These are phyloP conservation scores for Blepharisma stoltei DNA, from an alignment of 73 alveolate species.

Conservation along the genomic window DNA sequence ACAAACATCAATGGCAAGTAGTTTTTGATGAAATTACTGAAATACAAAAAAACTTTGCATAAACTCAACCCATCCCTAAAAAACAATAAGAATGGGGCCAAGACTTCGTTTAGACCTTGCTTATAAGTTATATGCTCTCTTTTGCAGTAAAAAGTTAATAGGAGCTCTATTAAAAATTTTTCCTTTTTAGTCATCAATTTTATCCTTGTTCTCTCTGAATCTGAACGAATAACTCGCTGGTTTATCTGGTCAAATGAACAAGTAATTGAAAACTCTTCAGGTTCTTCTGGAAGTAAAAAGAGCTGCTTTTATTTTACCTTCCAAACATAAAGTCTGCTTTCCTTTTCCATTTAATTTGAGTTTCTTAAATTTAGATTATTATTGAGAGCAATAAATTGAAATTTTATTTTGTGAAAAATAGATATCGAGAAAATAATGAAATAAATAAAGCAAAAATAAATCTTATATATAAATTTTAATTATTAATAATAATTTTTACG, in stretches of 20 bases:
- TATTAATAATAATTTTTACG: too few relatives aligned
- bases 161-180: conserved; percentile 41
- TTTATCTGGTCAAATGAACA: neutral
- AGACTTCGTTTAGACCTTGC: conserved; percentile 81
- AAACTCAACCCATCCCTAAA: conserved; percentile 15
- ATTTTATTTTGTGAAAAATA: too few relatives aligned
- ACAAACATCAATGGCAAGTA: conserved; percentile 27
- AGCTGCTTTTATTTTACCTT: too few relatives aligned
- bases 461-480: too few relatives aligned
- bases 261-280: neutral
- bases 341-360: too few relatives aligned
- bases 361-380: too few relatives aligned
- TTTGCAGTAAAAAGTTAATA: conserved; percentile 64
- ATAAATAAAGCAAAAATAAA: too few relatives aligned
- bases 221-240: conserved; percentile 32
- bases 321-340: too few relatives aligned
- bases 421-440: too few relatives aligned
- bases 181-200: conserved; percentile 28
- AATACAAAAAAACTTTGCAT: conserved; percentile 22
- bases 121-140: conserved; percentile 55
- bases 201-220: conserved; percentile 34
- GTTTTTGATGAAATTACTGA: conserved; percentile 33
- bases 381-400: too few relatives aligned
- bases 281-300: conserved; percentile 4
- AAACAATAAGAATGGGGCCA: conserved; percentile 53